These are phyloP conservation scores for Combretum micranthum DNA, from an alignment of 345 rosid genomes.

Conservation along the genomic window DNA sequence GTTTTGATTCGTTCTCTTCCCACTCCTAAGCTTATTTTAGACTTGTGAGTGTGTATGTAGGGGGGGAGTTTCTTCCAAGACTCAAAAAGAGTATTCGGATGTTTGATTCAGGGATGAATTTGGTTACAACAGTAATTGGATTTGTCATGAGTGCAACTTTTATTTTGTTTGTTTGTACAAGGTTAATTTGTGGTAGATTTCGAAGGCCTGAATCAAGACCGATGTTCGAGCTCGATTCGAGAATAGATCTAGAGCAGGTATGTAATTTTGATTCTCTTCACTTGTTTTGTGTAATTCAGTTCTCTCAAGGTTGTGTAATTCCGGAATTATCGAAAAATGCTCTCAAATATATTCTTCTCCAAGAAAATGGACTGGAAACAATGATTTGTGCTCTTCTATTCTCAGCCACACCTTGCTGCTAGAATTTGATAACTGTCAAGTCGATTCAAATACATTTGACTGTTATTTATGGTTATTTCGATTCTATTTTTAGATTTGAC, in stretches of 20 bases:
- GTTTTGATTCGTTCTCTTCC: too few relatives aligned
- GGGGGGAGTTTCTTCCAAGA: background rate
- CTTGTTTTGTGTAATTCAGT: background rate
- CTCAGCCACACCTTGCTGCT: too few relatives aligned
- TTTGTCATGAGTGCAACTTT: constrained; percentile 62
- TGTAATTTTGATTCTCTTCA: background rate
- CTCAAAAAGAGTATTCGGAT: constrained; percentile 11
- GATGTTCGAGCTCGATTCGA: constrained; percentile 38
- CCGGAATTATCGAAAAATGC: too few relatives aligned
- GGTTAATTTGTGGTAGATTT: constrained; percentile 53
- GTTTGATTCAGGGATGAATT: constrained; percentile 41
- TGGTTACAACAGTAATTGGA: constrained; percentile 52
- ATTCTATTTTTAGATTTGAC: too few relatives aligned
- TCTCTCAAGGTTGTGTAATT: too few relatives aligned
- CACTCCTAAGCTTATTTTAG: too few relatives aligned
- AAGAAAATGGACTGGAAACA: too few relatives aligned
- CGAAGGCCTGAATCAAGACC: constrained; percentile 31
- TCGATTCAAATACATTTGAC: too few relatives aligned
- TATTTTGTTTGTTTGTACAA: constrained; percentile 51
- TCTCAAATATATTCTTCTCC: too few relatives aligned
- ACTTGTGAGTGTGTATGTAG: background rate
- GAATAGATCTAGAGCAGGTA: constrained; percentile 54
- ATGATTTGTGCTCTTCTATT: too few relatives aligned
- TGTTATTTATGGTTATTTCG: too few relatives aligned
- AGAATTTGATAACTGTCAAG: too few relatives aligned